These are phyloP conservation scores for Rhododendron vialii DNA, from an alignment of 148 eudicot genomes.

Conservation along the genomic window DNA sequence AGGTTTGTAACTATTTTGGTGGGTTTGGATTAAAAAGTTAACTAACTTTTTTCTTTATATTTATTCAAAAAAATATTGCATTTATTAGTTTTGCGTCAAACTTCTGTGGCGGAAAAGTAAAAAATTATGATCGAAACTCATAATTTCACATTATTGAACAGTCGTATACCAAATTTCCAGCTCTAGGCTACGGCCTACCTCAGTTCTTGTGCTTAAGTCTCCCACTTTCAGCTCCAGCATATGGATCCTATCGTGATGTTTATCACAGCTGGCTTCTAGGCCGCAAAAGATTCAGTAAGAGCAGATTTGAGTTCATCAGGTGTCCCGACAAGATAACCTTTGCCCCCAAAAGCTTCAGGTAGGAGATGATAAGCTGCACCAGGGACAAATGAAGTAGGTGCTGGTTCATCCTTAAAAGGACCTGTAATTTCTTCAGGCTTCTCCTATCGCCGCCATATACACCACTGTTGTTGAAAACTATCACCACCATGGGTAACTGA, in stretches of 20 bases:
- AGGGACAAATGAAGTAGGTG: constrained; percentile 31
- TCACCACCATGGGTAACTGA: constrained; percentile 73
- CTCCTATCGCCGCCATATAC: constrained; percentile 87
- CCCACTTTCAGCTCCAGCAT: constrained; percentile 91
- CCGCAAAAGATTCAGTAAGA: constrained; percentile 66
- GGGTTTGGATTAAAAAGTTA: no score
- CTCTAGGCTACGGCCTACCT: constrained; percentile 8
- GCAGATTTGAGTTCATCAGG: constrained; percentile 76
- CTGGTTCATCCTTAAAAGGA: constrained; percentile 80
- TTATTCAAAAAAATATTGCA: no score
- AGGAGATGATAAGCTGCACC: no score
- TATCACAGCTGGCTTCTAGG: constrained; percentile 75
- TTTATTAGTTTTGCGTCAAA: no score
- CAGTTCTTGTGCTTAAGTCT: constrained; percentile 92
- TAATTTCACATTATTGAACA: background rate
- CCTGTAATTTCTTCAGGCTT: constrained; percentile 65
- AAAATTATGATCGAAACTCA: no score
- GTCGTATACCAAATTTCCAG: background rate
- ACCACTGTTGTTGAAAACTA: constrained; percentile 88
- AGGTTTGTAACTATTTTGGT: no score
- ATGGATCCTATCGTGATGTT: constrained; percentile 75
- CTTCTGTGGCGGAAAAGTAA: no score
- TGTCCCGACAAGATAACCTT: constrained; percentile 62
- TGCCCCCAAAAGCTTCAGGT: constrained; percentile 66
- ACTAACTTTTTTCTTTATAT: no score